Evolutionary conservation across 2,329 filamentous ascomycete genomes (phyloP).

Genomic region (Leptographium lundbergii): DNA sequence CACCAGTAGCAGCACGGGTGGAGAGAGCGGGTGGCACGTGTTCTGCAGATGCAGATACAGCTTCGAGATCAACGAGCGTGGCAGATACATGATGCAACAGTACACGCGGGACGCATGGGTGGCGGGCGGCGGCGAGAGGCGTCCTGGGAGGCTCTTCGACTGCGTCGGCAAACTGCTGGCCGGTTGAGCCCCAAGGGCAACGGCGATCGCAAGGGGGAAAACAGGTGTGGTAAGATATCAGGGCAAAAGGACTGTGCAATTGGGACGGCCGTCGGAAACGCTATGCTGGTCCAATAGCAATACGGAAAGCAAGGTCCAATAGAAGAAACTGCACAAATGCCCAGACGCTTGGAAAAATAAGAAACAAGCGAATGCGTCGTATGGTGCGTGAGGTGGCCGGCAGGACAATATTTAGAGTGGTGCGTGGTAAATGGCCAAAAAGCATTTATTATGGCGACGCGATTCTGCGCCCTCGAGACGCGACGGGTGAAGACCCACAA

Average conservation of each 20-base stretch:
- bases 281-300: not conserved
- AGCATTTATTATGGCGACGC: conserved; percentile 7
- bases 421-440: not conserved
- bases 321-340: not conserved
- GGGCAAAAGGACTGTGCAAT: not conserved
- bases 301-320: not conserved
- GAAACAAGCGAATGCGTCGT: not conserved
- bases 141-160: conserved; percentile 12
- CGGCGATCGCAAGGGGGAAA: not conserved
- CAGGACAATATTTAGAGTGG: not conserved
- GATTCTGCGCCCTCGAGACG: conserved; percentile 4
- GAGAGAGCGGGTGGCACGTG: conserved; percentile 78
- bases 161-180: not conserved
- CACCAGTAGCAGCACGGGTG: conserved; percentile 82
- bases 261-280: not conserved
- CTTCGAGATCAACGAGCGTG: conserved; percentile 75
- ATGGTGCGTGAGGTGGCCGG: not conserved
- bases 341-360: not conserved
- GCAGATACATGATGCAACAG: conserved; percentile 67
- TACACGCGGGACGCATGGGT: conserved; percentile 8
- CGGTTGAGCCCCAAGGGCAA: not conserved
- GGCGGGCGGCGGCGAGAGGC: conserved; percentile 14
- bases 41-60: conserved; percentile 82
- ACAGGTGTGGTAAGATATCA: not conserved
- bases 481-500: conserved; percentile 3